Base-by-base conservation (phyloP, 768 basidiomycete species). In the Hygrophorus russula region DNA sequence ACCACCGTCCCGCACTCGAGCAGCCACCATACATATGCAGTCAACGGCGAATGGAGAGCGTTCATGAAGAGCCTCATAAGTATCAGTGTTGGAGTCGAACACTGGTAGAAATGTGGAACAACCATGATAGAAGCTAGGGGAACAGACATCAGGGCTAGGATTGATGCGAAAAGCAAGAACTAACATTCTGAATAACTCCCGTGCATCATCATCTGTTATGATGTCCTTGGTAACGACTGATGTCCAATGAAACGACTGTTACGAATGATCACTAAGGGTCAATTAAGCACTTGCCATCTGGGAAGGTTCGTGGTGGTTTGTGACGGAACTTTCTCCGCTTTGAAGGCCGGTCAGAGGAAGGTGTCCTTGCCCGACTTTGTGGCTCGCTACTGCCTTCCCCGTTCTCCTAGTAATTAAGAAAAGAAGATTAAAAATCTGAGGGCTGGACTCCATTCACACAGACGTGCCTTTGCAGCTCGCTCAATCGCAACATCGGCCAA, bases 41-140 rank as follows among this genome's bases (percentile, higher is more conserved):
- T 93, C 80, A 17, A 97, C 82, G 33, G 89, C 89, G 62, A 94
- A 96, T 0, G 92, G 93, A 41, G 91, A 94, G 37, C 92, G 80
- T 45, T 82, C 76, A 55, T 87, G 88, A 45, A 97, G 66, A 34
- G 78, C 74, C 36, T 92, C 86, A 60, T 78, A 96, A 0, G 87
- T 91, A 59, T 97, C 92, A n/a, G 73, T 65, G 34, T 64, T 71
- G 3, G 70, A 72, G 60, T 96, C 90, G 54, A 92, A 93, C 4
- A 94, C 80, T 35, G 93, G 87, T 31, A 91, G 62, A 59, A 90
- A 91, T 13, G 84, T 88, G 17, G 87, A 90, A 56, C 91, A 94
- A n/a, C 92, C 92, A 36, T 79, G 74, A 59, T 86, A 96, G 60
- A 87, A 94, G 58, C 91, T 94, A 49, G 10, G 39, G 47, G 51